Evolutionary conservation across 2,329 filamentous ascomycete genomes (phyloP).

Genomic region (Pleoardoris graminearum): DNA sequence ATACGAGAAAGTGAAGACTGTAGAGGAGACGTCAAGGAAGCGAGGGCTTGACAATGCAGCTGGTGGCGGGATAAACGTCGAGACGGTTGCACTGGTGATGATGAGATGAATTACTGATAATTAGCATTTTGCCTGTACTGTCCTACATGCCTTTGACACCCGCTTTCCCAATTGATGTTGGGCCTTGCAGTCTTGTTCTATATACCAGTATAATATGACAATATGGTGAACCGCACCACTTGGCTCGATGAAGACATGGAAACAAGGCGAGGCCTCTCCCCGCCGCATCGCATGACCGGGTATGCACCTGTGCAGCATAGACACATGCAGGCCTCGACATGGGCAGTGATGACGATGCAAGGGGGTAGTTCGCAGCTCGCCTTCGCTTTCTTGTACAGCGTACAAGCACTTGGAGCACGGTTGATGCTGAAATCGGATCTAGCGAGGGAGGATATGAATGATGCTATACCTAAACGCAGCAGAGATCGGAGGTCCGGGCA

Average conservation of each 20-base stretch:
- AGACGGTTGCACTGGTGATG: not conserved
- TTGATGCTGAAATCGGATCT: not conserved
- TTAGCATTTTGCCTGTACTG: not conserved
- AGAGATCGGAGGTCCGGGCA: conserved; percentile 23
- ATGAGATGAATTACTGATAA: not conserved
- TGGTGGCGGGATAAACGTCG: not conserved
- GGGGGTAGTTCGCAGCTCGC: not conserved
- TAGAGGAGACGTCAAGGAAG: not conserved
- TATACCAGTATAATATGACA: no score
- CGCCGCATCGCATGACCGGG: conserved; percentile 2
- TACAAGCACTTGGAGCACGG: not conserved
- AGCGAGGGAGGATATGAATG: no score
- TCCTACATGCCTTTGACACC: not conserved
- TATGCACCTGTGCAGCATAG: no score
- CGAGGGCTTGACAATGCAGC: not conserved
- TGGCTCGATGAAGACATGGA: not conserved
- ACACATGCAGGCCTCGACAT: no score
- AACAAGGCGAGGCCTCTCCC: not conserved
- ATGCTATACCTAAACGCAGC: no score
- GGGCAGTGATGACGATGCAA: no score
- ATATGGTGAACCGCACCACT: not conserved
- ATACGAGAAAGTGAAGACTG: not conserved
- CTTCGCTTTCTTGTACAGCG: not conserved
- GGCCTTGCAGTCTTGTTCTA: not conserved
- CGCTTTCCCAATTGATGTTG: not conserved